Conservation (phyloP, 2,329 filamentous ascomycete species). For the Fonsecaea monophora region DNA sequence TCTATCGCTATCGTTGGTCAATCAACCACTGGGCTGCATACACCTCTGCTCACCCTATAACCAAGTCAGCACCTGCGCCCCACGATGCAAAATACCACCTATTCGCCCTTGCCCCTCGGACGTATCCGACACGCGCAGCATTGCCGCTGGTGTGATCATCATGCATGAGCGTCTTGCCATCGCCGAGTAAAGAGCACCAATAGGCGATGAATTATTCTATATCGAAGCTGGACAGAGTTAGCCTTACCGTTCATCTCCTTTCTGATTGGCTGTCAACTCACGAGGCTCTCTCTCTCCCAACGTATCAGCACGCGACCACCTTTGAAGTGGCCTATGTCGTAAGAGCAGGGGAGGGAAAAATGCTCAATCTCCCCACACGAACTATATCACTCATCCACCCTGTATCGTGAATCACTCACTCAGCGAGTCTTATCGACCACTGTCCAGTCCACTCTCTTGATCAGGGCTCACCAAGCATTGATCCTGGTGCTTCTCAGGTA, state of each 20-base stretch:
- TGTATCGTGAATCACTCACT: slow-evolving; percentile 8
- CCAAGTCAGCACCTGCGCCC: background rate
- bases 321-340: background rate
- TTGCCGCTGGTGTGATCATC: slow-evolving; percentile 13
- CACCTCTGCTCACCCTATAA: background rate
- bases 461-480: background rate
- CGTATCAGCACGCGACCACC: background rate
- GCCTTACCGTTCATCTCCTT: background rate
- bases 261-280: background rate
- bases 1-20: background rate
- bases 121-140: background rate
- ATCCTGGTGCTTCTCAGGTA: background rate
- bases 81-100: background rate
- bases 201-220: background rate
- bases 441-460: background rate
- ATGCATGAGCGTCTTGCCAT: slow-evolving; percentile 14
- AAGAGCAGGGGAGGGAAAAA: background rate
- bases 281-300: background rate
- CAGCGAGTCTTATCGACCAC: slow-evolving; percentile 7
- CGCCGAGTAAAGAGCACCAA: slow-evolving; percentile 1
- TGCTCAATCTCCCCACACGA: background rate
- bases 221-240: background rate
- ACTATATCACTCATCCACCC: slow-evolving; percentile 16
- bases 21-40: background rate
- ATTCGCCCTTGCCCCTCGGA: background rate